A percentile compares a stretch with the other conserved stretches of the same genome.
These are phyloP conservation scores for Colletotrichum eremochloae DNA, from an alignment of 2,329 filamentous ascomycete genomes.

Conservation along the genomic window DNA sequence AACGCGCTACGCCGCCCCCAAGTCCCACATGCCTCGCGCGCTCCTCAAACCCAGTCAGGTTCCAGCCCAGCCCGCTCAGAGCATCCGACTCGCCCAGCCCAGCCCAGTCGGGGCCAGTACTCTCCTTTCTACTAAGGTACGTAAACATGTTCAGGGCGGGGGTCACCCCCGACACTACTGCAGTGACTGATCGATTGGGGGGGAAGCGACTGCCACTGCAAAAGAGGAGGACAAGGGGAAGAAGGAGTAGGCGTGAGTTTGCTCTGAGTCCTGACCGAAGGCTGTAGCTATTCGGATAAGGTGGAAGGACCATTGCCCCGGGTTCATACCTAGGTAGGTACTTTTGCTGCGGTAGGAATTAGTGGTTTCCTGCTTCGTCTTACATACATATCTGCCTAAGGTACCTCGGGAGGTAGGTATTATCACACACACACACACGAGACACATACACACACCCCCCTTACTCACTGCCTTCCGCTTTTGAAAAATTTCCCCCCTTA, in stretches of 20 bases:
- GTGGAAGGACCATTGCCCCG: neutral
- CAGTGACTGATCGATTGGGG: neutral
- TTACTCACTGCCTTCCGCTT: conserved; percentile 27
- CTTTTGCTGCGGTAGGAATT: neutral
- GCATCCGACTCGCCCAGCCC: neutral
- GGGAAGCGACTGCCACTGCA: no score
- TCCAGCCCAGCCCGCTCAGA: conserved; percentile 8
- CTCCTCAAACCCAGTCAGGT: conserved; percentile 4
- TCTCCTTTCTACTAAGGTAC: conserved; percentile 12
- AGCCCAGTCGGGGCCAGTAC: conserved; percentile 3
- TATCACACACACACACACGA: neutral
- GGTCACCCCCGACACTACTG: conserved; percentile 8
- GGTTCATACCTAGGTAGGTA: neutral
- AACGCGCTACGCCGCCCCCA: conserved; percentile 7
- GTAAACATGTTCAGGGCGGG: conserved; percentile 2
- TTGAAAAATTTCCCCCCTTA: conserved; percentile 10
- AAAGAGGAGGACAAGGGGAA: no score
- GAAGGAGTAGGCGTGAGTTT: neutral
- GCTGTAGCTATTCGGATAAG: neutral
- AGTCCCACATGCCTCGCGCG: conserved; percentile 4
- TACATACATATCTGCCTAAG: neutral
- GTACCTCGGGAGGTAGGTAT: neutral
- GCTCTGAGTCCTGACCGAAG: neutral
- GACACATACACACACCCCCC: neutral
- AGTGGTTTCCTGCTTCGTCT: conserved; percentile 25